These are phyloP conservation scores for Blastobotrys apis DNA, from an alignment of 1,139 yeast genomes.

Conservation along the genomic window DNA sequence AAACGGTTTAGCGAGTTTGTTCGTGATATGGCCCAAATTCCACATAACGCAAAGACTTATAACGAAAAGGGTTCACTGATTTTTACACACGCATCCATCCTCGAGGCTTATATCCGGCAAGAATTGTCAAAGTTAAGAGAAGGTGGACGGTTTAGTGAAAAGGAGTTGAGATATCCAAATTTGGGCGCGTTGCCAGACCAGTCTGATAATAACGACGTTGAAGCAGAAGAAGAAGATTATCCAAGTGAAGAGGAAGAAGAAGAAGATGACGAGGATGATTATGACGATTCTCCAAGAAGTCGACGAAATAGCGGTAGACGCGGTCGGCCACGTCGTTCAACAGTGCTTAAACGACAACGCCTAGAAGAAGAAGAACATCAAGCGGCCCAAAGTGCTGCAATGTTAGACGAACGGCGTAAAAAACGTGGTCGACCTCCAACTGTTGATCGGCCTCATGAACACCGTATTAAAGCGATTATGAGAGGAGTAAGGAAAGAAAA, in stretches of 20 bases:
- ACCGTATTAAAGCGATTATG: conserved; percentile 80
- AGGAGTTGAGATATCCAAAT: conserved; percentile 54
- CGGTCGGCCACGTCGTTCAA: conserved; percentile 26
- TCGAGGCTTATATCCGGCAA: conserved; percentile 58
- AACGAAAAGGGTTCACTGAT: conserved; percentile 67
- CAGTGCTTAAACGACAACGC: conserved; percentile 26
- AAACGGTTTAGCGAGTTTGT: conserved; percentile 62
- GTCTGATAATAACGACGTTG: conserved; percentile 19
- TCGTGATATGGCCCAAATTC: conserved; percentile 72
- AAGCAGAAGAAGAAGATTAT: conserved; percentile 17
- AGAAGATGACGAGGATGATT: conserved; percentile 31
- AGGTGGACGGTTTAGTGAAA: conserved; percentile 40
- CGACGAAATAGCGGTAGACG: conserved; percentile 25
- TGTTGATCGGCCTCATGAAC: conserved; percentile 90
- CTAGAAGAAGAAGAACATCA: conserved; percentile 26
- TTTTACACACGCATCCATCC: conserved; percentile 64
- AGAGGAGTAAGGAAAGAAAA: conserved; percentile 74
- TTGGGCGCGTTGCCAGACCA: conserved; percentile 63
- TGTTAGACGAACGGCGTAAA: conserved; percentile 51
- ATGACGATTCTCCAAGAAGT: conserved; percentile 37
- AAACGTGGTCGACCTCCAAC: conserved; percentile 95
- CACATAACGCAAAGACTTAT: conserved; percentile 85
- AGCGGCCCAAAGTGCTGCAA: conserved; percentile 20
- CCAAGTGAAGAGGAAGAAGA: conserved; percentile 26
- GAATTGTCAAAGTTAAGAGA: conserved; percentile 50